phyloP scores from a whole-genome alignment of 75 land plant species.

The Ceratopteris richardii region DNA sequence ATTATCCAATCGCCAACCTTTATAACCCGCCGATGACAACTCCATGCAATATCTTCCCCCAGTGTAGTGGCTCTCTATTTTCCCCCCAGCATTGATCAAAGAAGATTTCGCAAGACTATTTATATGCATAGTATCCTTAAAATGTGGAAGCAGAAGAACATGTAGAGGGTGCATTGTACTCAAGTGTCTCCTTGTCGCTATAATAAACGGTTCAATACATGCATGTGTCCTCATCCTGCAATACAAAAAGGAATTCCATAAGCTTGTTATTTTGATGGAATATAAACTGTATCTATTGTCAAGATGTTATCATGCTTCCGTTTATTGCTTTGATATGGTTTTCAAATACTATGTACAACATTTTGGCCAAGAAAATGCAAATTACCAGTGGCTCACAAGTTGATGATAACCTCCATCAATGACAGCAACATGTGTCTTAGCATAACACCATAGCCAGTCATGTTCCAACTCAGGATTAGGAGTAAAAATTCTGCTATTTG shows the following conservation, averaged over 20 bases:
- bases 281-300: neutral
- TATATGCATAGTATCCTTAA: constrained; percentile 70
- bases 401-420: constrained; percentile 11
- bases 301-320: neutral
- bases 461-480: neutral
- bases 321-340: neutral
- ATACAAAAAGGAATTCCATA: neutral
- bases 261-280: neutral
- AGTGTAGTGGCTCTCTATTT: constrained; percentile 62
- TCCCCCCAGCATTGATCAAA: constrained; percentile 62
- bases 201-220: constrained; percentile 57
- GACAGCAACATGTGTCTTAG: constrained; percentile 5
- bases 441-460: constrained; percentile 12
- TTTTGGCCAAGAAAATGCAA: neutral
- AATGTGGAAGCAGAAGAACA: constrained; percentile 62
- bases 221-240: constrained; percentile 54
- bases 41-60: constrained; percentile 52
- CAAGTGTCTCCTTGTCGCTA: constrained; percentile 58
- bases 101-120: constrained; percentile 49
- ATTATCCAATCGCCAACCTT: constrained; percentile 56
- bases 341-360: neutral
- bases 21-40: constrained; percentile 60
- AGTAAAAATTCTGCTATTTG: constrained; percentile 5
- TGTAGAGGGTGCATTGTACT: constrained; percentile 58
- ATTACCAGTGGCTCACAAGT: constrained; percentile 12